Base-by-base conservation (phyloP, 2,329 filamentous ascomycete species). In the Penicillium sp. region DNA sequence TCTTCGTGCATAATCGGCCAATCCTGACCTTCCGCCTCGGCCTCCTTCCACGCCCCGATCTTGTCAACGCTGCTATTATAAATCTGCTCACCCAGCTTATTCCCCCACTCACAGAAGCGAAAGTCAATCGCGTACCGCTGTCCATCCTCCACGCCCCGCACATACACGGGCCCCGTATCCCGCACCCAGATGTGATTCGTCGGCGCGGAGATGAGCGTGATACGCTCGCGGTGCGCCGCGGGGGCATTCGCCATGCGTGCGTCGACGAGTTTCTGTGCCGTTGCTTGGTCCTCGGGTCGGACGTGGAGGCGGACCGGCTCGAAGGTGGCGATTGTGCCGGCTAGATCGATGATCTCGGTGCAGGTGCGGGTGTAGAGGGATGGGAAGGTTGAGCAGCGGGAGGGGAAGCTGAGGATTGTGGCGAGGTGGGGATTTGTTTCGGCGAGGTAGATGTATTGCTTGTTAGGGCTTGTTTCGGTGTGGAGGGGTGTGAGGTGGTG, bases 251-350 rank as follows among this genome's bases (percentile, higher is more conserved):
- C 22, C 19, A 61, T 35, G 33, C 57, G 61, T 16, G 54, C 19
- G 39, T 50, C 33, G 6, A 68, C 37, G 6, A 68, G 58, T 6
- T 39, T 16, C 14, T 66, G 47, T 4, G 66, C 66, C n/a, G 35
- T 35, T 0, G 33, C 2, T 10, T 54, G 44, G n/a, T 72, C 67
- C 50, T 71, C 69, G 7, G 66, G 65, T 6, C 68, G 62, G 16
- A 64, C 50, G 55, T 72, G 69, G 1, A 75, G 60, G 7, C 67
- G 69, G 9, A 75, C 72, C 6, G 70, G 71, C 52, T 75, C 72
- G 53, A 74, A 75, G 11, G 35, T 24, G 6, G 71, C 66, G 52
- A 72, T 71, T 27, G 71, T 62, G 13, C 58, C 61, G 18, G 68
- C 70, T 31, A 73, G 59, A 39, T 63, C 59, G 33, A 69, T 60